Conservation (phyloP, 2,329 filamentous ascomycete genomes). For the Lasiodiplodia theobromae region DNA sequence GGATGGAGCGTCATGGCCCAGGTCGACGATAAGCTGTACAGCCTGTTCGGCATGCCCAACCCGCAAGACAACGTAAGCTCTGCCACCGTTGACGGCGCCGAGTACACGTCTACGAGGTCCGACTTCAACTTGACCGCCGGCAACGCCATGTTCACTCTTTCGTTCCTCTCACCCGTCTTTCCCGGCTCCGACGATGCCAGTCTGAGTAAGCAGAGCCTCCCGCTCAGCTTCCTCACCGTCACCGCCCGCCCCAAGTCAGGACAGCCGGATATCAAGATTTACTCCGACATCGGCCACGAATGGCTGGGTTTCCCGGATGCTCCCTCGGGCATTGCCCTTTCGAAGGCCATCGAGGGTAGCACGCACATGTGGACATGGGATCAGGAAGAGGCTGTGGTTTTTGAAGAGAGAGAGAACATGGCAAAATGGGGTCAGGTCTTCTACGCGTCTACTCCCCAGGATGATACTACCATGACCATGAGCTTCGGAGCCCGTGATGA, state of each 20-base stretch:
- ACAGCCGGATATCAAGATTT: constrained; percentile 46
- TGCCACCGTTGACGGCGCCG: constrained; percentile 45
- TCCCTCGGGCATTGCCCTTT: constrained; percentile 31
- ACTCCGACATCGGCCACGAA: constrained; percentile 53
- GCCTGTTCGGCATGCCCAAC: constrained; percentile 48
- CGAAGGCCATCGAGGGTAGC: constrained; percentile 36
- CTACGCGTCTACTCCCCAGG: constrained; percentile 41
- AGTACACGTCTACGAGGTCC: constrained; percentile 53
- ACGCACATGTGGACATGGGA: constrained; percentile 45
- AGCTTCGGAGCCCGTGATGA: constrained; percentile 22
- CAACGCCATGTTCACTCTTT: constrained; percentile 45
- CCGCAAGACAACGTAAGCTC: constrained; percentile 38
- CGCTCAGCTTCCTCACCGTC: constrained; percentile 54
- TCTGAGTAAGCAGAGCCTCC: constrained; percentile 53
- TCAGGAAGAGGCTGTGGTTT: constrained; percentile 40
- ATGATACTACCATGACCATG: constrained; percentile 19
- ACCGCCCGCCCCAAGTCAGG: constrained; percentile 35
- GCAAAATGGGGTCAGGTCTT: constrained; percentile 53
- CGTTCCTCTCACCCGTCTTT: constrained; percentile 55
- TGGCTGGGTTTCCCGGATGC: constrained; percentile 48
- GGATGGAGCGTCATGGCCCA: constrained; percentile 53
- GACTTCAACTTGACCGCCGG: constrained; percentile 50
- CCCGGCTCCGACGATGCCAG: constrained; percentile 41
- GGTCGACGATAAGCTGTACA: constrained; percentile 49
- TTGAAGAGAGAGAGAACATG: constrained; percentile 49